These are phyloP conservation scores for Babesia sp. DNA, from an alignment of 169 alveolate genomes.

Conservation along the genomic window DNA sequence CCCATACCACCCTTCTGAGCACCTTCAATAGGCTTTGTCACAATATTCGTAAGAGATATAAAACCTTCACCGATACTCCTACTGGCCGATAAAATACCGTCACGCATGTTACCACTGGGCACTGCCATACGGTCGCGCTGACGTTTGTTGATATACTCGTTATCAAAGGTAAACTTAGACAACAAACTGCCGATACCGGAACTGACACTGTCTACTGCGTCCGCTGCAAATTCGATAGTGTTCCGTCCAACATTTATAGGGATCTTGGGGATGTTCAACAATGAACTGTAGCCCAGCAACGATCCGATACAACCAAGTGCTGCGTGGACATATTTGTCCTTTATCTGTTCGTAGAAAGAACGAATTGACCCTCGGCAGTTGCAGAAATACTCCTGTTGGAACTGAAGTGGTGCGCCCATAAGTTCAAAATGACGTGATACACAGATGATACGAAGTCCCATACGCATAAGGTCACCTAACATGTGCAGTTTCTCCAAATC, in stretches of 20 bases:
- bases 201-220: constrained; percentile 86
- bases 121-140: constrained; percentile 76
- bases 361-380: constrained; percentile 74
- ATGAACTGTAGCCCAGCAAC: constrained; percentile 85
- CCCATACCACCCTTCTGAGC: constrained; percentile 88
- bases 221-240: constrained; percentile 85
- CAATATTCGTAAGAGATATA: constrained; percentile 83
- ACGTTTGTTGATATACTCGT: constrained; percentile 86
- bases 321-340: constrained; percentile 80
- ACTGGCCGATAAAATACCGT: constrained; percentile 84
- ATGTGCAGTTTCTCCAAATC: constrained; percentile 80
- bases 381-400: constrained; percentile 78
- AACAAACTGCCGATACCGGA: constrained; percentile 82
- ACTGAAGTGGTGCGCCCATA: constrained; percentile 83
- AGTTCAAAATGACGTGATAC: constrained; percentile 73
- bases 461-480: constrained; percentile 81
- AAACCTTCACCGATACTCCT: constrained; percentile 87
- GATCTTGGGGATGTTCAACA: constrained; percentile 85
- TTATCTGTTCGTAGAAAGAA: constrained; percentile 78
- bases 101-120: constrained; percentile 76
- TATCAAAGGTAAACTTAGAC: constrained; percentile 86
- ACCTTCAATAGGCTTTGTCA: constrained; percentile 89
- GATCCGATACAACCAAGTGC: constrained; percentile 78
- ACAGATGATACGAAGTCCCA: constrained; percentile 79
- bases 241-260: constrained; percentile 86